phyloP scores from a whole-genome alignment of 345 rosid genomes.

The Sisymbrium irio region DNA sequence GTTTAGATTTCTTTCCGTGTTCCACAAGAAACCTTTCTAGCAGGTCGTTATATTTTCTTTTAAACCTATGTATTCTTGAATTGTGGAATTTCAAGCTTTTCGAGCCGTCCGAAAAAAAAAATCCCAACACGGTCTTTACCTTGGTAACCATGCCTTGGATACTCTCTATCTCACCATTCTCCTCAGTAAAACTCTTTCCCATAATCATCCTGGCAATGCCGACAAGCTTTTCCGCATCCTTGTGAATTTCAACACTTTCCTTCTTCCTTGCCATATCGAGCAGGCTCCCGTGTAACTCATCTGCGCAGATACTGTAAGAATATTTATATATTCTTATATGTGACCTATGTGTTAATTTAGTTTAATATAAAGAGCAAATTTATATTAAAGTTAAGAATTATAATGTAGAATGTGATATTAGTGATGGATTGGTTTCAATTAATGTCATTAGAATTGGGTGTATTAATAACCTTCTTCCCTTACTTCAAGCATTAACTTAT shows the following conservation, averaged over 20 bases:
- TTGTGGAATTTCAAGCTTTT: neutral
- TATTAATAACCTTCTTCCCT: too few relatives aligned
- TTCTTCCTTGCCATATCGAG: slow-evolving; percentile 6
- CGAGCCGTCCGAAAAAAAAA: neutral
- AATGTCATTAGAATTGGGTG: too few relatives aligned
- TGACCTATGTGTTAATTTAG: too few relatives aligned
- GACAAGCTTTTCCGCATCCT: neutral
- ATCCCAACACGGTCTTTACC: neutral
- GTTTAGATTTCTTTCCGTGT: neutral
- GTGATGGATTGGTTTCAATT: too few relatives aligned
- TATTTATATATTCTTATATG: too few relatives aligned
- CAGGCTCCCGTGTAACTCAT: neutral
- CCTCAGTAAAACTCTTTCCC: neutral
- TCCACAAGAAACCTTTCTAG: neutral
- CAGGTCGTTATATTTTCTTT: neutral
- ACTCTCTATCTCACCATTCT: neutral
- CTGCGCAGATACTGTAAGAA: neutral
- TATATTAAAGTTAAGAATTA: too few relatives aligned
- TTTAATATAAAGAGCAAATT: too few relatives aligned
- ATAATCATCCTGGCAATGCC: neutral
- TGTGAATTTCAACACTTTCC: slow-evolving; percentile 1
- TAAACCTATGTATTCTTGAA: neutral
- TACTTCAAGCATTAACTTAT: too few relatives aligned
- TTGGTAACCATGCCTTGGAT: neutral
- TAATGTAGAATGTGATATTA: too few relatives aligned